Evolutionary conservation across 2,329 filamentous ascomycete genomes (phyloP).

Genomic region (Neonectria sp.): DNA sequence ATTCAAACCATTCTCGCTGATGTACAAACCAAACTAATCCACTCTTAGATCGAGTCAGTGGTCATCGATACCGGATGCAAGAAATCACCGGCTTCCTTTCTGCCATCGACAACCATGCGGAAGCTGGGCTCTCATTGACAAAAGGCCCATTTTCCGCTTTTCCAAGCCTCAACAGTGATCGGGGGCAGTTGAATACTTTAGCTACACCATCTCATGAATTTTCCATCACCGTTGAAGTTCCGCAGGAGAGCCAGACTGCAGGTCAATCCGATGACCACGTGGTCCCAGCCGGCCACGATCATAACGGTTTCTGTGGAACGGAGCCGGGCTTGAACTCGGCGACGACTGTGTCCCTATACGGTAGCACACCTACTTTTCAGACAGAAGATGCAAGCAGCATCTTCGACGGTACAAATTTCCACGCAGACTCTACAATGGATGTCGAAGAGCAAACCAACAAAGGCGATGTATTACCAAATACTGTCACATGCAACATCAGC

Average conservation of each 20-base stretch:
- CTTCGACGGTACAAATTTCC: not conserved
- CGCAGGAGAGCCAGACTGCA: not conserved
- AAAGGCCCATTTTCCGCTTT: constrained; percentile 28
- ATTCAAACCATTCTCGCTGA: too few relatives aligned
- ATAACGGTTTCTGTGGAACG: not conserved
- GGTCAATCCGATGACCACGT: not conserved
- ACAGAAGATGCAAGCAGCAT: not conserved
- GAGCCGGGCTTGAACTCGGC: not conserved
- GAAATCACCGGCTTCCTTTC: constrained; percentile 28
- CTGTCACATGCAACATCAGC: not conserved
- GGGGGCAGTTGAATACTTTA: not conserved
- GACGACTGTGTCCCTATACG: not conserved
- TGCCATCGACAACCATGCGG: constrained; percentile 20
- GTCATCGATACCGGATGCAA: constrained; percentile 12
- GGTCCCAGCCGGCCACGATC: not conserved
- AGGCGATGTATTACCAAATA: not conserved
- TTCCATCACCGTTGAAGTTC: not conserved
- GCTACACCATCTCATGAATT: too few relatives aligned
- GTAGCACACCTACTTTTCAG: not conserved
- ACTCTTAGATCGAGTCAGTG: constrained; percentile 4
- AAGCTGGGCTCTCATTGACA: not conserved
- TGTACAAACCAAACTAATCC: not conserved
- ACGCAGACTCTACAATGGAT: not conserved
- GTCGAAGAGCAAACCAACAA: not conserved
- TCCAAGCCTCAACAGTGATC: not conserved